Evolutionary conservation across 768 basidiomycete genomes (phyloP).

Genomic region (Mrakia blollopis): DNA sequence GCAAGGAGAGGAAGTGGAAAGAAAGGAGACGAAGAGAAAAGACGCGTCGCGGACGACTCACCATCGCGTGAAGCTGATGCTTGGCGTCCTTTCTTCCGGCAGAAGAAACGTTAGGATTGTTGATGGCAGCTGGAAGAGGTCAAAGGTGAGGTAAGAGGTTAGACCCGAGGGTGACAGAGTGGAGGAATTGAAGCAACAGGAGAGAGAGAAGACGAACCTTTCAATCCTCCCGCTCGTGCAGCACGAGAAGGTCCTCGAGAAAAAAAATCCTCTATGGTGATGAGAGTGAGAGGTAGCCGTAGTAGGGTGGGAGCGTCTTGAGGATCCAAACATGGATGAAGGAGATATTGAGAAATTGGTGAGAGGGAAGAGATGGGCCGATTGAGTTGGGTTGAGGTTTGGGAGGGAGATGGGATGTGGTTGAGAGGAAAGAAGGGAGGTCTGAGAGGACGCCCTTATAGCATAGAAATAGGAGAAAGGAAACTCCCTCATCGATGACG

Average conservation of each 20-base stretch:
- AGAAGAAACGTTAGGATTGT: not conserved
- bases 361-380: not conserved
- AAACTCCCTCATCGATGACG: too few relatives aligned
- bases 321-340: not conserved
- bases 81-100: not conserved
- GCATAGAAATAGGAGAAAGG: too few relatives aligned
- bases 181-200: not conserved
- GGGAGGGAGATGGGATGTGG: not conserved
- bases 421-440: not conserved
- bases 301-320: not conserved
- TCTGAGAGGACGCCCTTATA: too few relatives aligned
- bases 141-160: not conserved
- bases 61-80: not conserved
- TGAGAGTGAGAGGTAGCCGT: not conserved
- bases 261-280: not conserved
- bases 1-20: too few relatives aligned
- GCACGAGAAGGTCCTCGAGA: not conserved
- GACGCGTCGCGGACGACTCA: not conserved
- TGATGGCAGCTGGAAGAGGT: not conserved
- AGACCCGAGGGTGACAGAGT: not conserved
- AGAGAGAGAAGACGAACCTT: not conserved
- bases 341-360: not conserved
- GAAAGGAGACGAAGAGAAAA: too few relatives aligned
- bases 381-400: not conserved
- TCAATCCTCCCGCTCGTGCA: not conserved